Conservation (phyloP, 257 asterid species). For the Solanum habrochaites region DNA sequence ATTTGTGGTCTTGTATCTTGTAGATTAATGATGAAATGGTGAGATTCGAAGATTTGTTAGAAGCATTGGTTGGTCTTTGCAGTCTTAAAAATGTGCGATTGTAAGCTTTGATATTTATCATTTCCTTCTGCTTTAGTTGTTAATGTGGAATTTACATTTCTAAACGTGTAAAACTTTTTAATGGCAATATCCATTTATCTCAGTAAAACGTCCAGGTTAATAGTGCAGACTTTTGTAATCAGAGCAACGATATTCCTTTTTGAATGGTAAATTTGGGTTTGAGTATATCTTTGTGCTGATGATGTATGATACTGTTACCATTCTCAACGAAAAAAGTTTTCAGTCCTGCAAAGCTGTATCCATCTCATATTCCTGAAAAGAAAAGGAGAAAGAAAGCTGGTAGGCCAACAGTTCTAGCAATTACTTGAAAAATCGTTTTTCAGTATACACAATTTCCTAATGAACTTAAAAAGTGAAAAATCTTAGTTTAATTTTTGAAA, state of each 20-base stretch:
- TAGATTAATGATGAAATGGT: constrained; percentile 53
- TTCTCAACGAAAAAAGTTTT: not conserved
- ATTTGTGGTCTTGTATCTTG: constrained; percentile 14
- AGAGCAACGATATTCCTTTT: not conserved
- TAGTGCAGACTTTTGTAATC: not conserved
- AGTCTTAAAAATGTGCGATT: constrained; percentile 54
- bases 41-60: constrained; percentile 49
- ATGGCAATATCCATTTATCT: not conserved
- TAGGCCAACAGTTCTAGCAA: not conserved
- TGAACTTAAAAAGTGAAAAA: not conserved
- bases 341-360: not conserved
- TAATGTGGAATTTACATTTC: not conserved
- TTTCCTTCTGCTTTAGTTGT: not conserved
- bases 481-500: not conserved
- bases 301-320: not conserved
- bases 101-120: not conserved
- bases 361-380: not conserved
- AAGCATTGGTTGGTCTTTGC: constrained; percentile 70
- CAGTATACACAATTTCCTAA: not conserved
- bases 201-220: not conserved
- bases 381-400: not conserved
- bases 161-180: not conserved
- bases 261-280: not conserved
- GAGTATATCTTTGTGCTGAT: not conserved
- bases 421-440: not conserved